Conservation (phyloP, 768 basidiomycete genomes). For the Naganishia kalamii region DNA sequence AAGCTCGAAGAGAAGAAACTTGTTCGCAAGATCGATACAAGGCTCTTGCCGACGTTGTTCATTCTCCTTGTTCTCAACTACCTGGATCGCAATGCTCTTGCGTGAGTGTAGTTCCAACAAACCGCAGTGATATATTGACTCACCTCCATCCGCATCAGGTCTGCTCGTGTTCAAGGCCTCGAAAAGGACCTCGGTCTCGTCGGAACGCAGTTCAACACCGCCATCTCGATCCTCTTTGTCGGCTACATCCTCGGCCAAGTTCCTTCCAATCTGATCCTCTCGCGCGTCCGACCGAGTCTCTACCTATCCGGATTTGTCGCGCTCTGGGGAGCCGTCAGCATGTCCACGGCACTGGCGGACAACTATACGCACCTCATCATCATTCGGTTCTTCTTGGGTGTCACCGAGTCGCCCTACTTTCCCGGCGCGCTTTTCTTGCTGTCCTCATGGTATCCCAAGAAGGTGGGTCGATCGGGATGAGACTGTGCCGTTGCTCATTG, state of each 20-base stretch:
- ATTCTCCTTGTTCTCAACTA: constrained; percentile 30
- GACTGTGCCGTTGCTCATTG: neutral
- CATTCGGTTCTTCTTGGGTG: constrained; percentile 34
- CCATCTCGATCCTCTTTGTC: neutral
- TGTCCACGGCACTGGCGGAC: constrained; percentile 31
- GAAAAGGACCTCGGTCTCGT: constrained; percentile 24
- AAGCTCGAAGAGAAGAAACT: constrained; percentile 24
- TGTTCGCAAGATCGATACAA: constrained; percentile 30
- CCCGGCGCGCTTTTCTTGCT: constrained; percentile 34
- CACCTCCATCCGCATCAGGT: neutral
- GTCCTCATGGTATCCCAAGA: constrained; percentile 35
- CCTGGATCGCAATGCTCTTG: constrained; percentile 33
- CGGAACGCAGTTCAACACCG: constrained; percentile 22
- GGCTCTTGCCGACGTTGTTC: constrained; percentile 30
- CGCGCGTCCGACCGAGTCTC: constrained; percentile 22
- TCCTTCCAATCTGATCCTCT: constrained; percentile 25
- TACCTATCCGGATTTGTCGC: constrained; percentile 21
- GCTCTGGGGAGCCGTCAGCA: constrained; percentile 26
- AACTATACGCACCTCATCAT: constrained; percentile 29
- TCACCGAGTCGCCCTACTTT: constrained; percentile 37
- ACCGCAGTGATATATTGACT: neutral
- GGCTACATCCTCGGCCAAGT: constrained; percentile 25
- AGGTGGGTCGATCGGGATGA: constrained; percentile 7
- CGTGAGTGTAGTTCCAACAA: constrained; percentile 13
- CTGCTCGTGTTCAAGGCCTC: constrained; percentile 28